Evolutionary conservation across 345 rosid species (phyloP).

Genomic region (Cardamine resedifolia): DNA sequence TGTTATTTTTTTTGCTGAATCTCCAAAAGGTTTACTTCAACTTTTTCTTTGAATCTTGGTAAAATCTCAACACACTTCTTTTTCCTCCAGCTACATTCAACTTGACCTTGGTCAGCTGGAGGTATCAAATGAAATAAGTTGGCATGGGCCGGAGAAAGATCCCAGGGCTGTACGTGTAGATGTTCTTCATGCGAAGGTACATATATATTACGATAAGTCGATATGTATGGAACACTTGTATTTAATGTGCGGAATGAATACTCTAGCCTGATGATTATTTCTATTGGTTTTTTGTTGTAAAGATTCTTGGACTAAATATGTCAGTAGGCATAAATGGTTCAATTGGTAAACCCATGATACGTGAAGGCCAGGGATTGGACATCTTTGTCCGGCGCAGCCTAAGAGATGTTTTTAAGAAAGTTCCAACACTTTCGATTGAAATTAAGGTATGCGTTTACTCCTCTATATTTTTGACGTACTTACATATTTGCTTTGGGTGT

Average conservation of each 20-base stretch:
- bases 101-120: slow-evolving; percentile 91
- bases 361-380: slow-evolving; percentile 86
- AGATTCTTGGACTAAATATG: slow-evolving; percentile 97
- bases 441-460: slow-evolving; percentile 61
- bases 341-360: slow-evolving; percentile 85
- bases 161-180: slow-evolving; percentile 92
- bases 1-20: slow-evolving; percentile 4
- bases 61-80: slow-evolving; percentile 14
- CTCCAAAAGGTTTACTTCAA: neutral
- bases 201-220: slow-evolving; percentile 8
- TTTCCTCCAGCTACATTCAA: slow-evolving; percentile 78
- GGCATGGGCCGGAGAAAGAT: slow-evolving; percentile 95
- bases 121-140: slow-evolving; percentile 84
- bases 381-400: slow-evolving; percentile 85
- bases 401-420: slow-evolving; percentile 91
- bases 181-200: slow-evolving; percentile 93
- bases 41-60: slow-evolving; percentile 13
- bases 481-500: slow-evolving; percentile 4
- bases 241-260: slow-evolving; percentile 17
- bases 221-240: neutral
- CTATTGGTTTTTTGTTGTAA: slow-evolving; percentile 35
- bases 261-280: slow-evolving; percentile 21
- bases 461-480: slow-evolving; percentile 15
- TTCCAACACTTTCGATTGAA: slow-evolving; percentile 88
- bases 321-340: slow-evolving; percentile 79